Conservation (phyloP, 176 grass and related monocot genomes). For the Metroxylon sagu region DNA sequence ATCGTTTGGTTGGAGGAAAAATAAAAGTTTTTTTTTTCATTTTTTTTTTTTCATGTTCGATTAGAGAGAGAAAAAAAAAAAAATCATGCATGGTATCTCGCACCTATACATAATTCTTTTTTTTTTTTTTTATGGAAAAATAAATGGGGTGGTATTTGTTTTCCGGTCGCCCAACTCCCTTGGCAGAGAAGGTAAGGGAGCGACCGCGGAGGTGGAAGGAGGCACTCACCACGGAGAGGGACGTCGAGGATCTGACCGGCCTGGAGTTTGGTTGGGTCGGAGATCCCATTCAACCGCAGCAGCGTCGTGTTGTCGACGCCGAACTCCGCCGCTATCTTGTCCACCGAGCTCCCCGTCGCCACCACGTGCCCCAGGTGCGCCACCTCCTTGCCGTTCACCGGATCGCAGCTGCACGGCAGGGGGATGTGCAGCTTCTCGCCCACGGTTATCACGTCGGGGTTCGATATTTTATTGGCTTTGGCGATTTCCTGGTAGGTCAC, state of each 20-base stretch:
- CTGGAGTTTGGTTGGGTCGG: slow-evolving; percentile 11
- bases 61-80: too few species aligned
- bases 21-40: too few species aligned
- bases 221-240: slow-evolving; percentile 42
- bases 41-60: too few species aligned
- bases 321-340: slow-evolving; percentile 41
- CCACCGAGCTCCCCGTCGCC: slow-evolving; percentile 6
- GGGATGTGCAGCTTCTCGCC: slow-evolving; percentile 52
- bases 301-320: slow-evolving; percentile 33
- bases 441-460: not conserved
- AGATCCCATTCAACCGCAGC: slow-evolving; percentile 34
- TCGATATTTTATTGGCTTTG: slow-evolving; percentile 29
- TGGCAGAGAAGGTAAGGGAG: not conserved
- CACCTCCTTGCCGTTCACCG: slow-evolving; percentile 27
- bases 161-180: too few species aligned
- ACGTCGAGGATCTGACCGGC: slow-evolving; percentile 60
- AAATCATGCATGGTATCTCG: too few species aligned
- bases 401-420: slow-evolving; percentile 78
- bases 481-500: slow-evolving; percentile 58
- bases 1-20: too few species aligned
- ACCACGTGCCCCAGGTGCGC: slow-evolving; percentile 57
- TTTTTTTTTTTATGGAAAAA: too few species aligned
- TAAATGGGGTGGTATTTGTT: too few species aligned
- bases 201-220: too few species aligned
- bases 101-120: too few species aligned